phyloP scores from a whole-genome alignment of 108 stramenopile genomes.

The Discostella stelligeroides region DNA sequence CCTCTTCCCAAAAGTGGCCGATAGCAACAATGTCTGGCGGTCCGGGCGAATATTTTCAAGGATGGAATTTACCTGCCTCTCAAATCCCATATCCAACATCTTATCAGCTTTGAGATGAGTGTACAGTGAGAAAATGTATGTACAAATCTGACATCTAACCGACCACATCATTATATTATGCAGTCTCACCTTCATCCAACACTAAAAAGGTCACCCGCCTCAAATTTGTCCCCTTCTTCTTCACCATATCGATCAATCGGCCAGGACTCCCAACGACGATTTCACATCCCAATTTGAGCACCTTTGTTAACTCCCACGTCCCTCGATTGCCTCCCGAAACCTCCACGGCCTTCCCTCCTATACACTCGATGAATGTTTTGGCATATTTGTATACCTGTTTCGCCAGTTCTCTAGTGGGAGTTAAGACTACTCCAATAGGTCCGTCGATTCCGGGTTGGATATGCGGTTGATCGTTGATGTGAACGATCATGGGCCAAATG shows the following conservation, averaged over 20 bases:
- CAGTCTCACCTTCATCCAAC: no score
- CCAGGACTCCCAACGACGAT: constrained; percentile 97
- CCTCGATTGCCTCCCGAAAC: constrained; percentile 73
- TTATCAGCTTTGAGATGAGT: constrained; percentile 96
- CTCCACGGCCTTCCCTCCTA: constrained; percentile 56
- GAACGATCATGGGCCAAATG: constrained; percentile 82
- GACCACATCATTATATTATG: no score
- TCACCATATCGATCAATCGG: constrained; percentile 92
- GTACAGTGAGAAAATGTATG: no score
- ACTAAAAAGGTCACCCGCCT: constrained; percentile 75
- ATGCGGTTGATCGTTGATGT: constrained; percentile 65
- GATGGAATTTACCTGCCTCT: constrained; percentile 80
- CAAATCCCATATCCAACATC: constrained; percentile 90
- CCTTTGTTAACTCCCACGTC: constrained; percentile 72
- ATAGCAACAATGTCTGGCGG: constrained; percentile 77
- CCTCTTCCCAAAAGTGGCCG: constrained; percentile 70
- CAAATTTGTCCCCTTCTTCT: constrained; percentile 56
- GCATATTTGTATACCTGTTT: constrained; percentile 82
- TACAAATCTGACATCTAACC: no score
- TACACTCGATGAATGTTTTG: constrained; percentile 46
- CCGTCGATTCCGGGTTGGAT: constrained; percentile 31
- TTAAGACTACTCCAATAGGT: constrained; percentile 74
- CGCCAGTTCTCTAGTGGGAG: constrained; percentile 97
- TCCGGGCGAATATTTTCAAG: constrained; percentile 78
- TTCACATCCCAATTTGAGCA: constrained; percentile 62